Evolutionary conservation across 345 rosid genomes (phyloP).

Genomic region (Eucalyptus pauciflora): DNA sequence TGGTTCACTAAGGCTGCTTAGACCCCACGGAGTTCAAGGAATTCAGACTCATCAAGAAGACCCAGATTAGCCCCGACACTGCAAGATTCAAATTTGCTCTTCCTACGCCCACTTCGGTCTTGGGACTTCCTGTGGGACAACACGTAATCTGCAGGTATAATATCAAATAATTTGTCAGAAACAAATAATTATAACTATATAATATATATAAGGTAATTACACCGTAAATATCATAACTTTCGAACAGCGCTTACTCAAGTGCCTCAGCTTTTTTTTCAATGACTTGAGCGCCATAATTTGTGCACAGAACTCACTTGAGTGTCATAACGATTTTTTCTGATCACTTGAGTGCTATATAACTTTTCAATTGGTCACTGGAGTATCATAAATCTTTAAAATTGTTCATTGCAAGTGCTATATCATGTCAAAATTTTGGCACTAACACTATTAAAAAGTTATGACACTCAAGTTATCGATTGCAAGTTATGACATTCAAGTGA

Average conservation of each 20-base stretch:
- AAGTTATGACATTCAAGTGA: too few species aligned
- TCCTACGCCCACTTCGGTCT: constrained; percentile 3
- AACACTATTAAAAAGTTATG: background rate
- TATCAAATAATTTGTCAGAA: background rate
- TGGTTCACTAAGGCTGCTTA: constrained; percentile 1
- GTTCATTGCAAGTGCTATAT: background rate
- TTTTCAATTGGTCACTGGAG: background rate
- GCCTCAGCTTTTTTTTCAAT: background rate
- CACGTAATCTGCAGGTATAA: constrained; percentile 14
- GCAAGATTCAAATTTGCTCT: constrained; percentile 24
- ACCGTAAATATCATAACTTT: background rate
- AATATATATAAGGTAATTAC: too few species aligned
- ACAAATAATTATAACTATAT: background rate
- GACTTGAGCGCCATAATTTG: background rate
- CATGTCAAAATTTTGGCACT: background rate
- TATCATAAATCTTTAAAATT: background rate
- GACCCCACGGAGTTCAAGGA: constrained; percentile 23
- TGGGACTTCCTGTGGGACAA: constrained; percentile 23
- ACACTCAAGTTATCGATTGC: fast-evolving
- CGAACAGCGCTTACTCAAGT: background rate
- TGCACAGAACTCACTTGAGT: background rate
- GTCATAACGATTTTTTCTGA: background rate
- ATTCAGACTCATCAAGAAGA: constrained; percentile 17
- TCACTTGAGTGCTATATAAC: too few species aligned
- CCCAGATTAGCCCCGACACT: constrained; percentile 6